Base-by-base conservation (phyloP, 805 yeast genomes). In the Ogataea populi-albae region DNA sequence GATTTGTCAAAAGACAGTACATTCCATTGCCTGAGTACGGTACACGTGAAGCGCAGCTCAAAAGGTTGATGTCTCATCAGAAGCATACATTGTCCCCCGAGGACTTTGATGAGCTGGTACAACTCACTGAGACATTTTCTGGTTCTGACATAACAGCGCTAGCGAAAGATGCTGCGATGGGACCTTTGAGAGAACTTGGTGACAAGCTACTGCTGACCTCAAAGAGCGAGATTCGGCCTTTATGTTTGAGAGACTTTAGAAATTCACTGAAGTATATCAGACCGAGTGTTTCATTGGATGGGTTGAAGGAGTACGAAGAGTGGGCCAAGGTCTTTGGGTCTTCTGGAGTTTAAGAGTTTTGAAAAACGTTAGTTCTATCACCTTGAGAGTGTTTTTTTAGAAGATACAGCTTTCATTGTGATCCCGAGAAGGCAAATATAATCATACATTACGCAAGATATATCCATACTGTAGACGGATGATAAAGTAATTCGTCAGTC, bases 91-190 rank as follows among this genome's bases (percentile, higher is more conserved):
- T 91, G 14, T 58, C 74, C 10, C 84, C 75, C 0, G 69, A 56
- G 3, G 96, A 89, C 44, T 73, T 78, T 42, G 70, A 71, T 7
- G 65, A 66, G 27, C 65, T 91, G 17, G 70, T 85, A 12, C 65
- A 66, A 8, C 57, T 84, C 49, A 88, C 98, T 0, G 62, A 58
- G 6, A 55, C 57, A 3, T 87, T 80, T 60, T 85, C 95, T n/a
- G 96, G 96, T 2, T 81, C 93, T 46, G 98, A 91, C 61, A 73
- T 91, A 27, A 88, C 97, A 0, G 89, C 96, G 1, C 62, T 91
- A 41, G 95, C 97, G 2, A 93, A 89, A 60, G 97, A 91, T 58
- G 94, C 96, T 3, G 97, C 98, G 1, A 89, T 91, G 97, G 96
- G 96, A 1, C 98, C 98, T 2, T 66, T 93, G 23, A 71, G 98